Conservation (phyloP, 1,139 yeast species). For the Nadsonia commutata region DNA sequence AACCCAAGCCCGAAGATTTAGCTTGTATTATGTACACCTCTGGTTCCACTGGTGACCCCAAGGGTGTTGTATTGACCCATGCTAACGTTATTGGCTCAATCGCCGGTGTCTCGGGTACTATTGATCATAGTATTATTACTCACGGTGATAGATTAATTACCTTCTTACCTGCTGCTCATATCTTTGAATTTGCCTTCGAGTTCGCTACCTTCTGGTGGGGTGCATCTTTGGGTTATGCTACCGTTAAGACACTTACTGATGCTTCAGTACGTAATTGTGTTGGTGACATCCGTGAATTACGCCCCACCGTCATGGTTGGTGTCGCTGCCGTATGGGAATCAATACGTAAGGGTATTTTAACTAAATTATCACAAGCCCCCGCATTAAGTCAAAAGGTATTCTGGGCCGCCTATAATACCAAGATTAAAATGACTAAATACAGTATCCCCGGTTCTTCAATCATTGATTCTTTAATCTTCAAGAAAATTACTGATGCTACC, state of each 20-base stretch:
- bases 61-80: slow-evolving; percentile 85
- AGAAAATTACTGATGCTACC: slow-evolving; percentile 83
- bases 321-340: slow-evolving; percentile 99
- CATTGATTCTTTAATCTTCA: slow-evolving; percentile 58
- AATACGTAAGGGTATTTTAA: slow-evolving; percentile 79
- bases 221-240: slow-evolving; percentile 76
- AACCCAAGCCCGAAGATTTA: slow-evolving; percentile 59
- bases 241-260: slow-evolving; percentile 81
- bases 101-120: slow-evolving; percentile 63
- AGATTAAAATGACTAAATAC: slow-evolving; percentile 42
- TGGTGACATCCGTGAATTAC: slow-evolving; percentile 77
- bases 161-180: slow-evolving; percentile 91
- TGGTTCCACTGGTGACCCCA: slow-evolving; percentile 95
- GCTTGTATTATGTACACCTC: slow-evolving; percentile 97
- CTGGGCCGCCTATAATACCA: slow-evolving; percentile 79
- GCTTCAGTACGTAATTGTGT: slow-evolving; percentile 68
- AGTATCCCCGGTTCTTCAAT: slow-evolving; percentile 61
- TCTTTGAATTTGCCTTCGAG: slow-evolving; percentile 85
- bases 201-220: slow-evolving; percentile 79
- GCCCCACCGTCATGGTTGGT: slow-evolving; percentile 93
- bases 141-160: slow-evolving; percentile 61
- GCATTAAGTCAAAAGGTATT: slow-evolving; percentile 60
- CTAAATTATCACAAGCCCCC: slow-evolving; percentile 58
- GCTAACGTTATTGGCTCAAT: slow-evolving; percentile 67
- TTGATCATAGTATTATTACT: slow-evolving; percentile 38